Evolutionary conservation across 441 rosid genomes (phyloP), one percentile per base, ranked within the genome.

Genomic region (Lepidium campestre): DNA sequence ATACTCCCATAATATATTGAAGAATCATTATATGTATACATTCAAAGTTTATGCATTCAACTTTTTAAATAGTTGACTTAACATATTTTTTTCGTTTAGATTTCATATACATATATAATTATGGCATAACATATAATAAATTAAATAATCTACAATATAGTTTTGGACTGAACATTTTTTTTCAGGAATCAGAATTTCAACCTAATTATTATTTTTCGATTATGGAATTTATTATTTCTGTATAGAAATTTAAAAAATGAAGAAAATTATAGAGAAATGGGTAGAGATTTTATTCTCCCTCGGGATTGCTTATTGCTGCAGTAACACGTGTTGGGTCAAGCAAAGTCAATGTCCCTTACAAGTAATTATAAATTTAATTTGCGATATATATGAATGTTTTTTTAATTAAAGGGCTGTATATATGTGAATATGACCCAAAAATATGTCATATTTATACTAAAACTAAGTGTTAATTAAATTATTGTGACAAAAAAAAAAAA

Each of bases 221-320:
- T n/a, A n/a, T n/a, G 25, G 13, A 22, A 15, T 35, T 32, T 23
- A 42, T 42, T 41, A 32, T 13, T 45, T 45, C 6, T 36, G 19
- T 29, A 19, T 17, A 17, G 14, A 52, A 52, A 50, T 47, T 15
- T n/a, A n/a, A 61, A 67, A 66, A 36, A 25, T 67, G 32, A 46
- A 47, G 13, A 17, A 29, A 45, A 18, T 45, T 23, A 23, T 42
- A 40, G n/a, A 62, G 18, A 27, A 47, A 13, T 27, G 17, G 18
- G 46, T 53, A 35, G 25, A 70, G 50, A 71, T 39, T 71, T 48
- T 56, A 48, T 71, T 40, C 71, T 39, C 55, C 66, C 46, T 72
- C 60, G 75, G 71, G 66, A 65, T 72, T 65, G 75, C 66, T 57
- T 49, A 57, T 57, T 15, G 47, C 10, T 71, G 70, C 75, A 56